Conservation (phyloP, 2,329 filamentous ascomycete species). For the Chalara sp. region DNA sequence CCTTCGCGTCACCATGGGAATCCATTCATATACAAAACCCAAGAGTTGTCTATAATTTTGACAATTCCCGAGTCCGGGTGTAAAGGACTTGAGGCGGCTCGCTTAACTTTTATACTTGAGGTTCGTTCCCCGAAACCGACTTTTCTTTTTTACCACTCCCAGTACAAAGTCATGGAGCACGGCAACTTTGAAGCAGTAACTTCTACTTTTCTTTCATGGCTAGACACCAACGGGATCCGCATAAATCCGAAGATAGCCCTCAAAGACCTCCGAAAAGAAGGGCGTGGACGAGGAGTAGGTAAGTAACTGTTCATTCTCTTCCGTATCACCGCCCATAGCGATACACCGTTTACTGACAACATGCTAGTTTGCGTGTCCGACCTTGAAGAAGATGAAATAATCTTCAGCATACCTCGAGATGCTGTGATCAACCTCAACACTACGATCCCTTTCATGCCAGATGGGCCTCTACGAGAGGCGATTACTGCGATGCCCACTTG, state of each 20-base stretch:
- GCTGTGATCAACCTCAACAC: conserved; percentile 54
- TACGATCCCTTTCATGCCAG: conserved; percentile 40
- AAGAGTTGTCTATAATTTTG: too few species aligned
- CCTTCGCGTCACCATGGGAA: too few species aligned
- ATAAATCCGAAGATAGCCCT: conserved; percentile 52
- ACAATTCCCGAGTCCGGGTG: too few species aligned
- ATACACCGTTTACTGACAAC: conserved; percentile 9
- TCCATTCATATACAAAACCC: too few species aligned
- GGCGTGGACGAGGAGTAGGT: conserved; percentile 58
- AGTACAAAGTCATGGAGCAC: conserved; percentile 14
- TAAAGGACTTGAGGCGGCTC: background rate
- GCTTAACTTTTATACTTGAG: background rate
- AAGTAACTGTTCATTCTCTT: conserved; percentile 28
- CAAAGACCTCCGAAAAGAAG: conserved; percentile 46
- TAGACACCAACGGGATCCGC: conserved; percentile 42
- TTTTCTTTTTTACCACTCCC: background rate
- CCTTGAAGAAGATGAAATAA: conserved; percentile 54
- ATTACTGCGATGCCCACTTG: conserved; percentile 38
- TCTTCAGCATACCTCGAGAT: conserved; percentile 57
- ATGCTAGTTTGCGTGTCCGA: conserved; percentile 48
- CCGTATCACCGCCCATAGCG: conserved; percentile 26
- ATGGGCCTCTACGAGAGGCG: conserved; percentile 22
- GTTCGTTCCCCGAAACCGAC: background rate
- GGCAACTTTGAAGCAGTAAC: conserved; percentile 38
- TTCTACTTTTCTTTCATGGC: conserved; percentile 49